Evolutionary conservation across 768 basidiomycete genomes (phyloP), one percentile per base, ranked within the genome.

Genomic region (Kwoniella pini): DNA sequence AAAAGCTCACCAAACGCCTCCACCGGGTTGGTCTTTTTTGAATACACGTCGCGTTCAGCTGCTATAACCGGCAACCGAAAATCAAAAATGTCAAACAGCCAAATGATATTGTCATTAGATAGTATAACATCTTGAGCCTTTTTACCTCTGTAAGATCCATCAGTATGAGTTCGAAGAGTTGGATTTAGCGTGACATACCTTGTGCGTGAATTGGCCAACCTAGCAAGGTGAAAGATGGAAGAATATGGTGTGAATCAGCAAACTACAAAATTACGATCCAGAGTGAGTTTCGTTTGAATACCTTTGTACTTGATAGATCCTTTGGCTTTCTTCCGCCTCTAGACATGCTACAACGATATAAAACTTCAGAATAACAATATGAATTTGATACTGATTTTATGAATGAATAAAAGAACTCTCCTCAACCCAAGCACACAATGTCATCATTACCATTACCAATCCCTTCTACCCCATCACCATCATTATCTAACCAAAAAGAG

Each of bases 401-500:
- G 10, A 17, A 4, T 2, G 17, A 22, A 46, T 11, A 19, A 4
- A 26, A 46, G 45, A 28, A 15, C 45, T 46, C 45, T 2, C 45
- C 45, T 2, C 19, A 22, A 46, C 45, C 45, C 2, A 24, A 27
- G 27, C 12, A 21, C 45, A 30, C 5, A 28, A 46, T 46, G 45
- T 22, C 45, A 7, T 10, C 10, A 31, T 42, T 42, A 42, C 11
- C 40, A 11, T 6, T 19, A 7, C 36, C 3, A 27, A 42, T 40
- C 28, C 21, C 54, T 36, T 36, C 33, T 39, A 21, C 55, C 44
- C 45, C 55, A 15, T 57, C 55, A 7, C 55, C 45, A 7, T 24
- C 45, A n/a, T 42, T 36, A 4, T 19, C 24, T 17, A 28, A 7
- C 21, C 24, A 7, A 17, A 28, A 12, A 3, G n/a, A 15, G 7